phyloP scores from a whole-genome alignment of 2,329 filamentous ascomycete genomes.

The Alternaria solani region DNA sequence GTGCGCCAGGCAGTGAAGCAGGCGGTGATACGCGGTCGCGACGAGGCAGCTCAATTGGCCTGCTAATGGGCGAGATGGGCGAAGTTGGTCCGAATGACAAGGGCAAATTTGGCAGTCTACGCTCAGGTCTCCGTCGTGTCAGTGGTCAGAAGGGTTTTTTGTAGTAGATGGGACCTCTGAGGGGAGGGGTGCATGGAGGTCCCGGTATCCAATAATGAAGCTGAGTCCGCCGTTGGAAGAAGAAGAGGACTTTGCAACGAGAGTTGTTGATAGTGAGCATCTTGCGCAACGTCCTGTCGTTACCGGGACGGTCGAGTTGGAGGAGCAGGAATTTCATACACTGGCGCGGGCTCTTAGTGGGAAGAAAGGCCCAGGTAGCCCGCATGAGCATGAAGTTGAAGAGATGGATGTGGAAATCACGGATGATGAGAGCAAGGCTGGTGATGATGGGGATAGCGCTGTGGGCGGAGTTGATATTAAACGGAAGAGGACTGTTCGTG shows the following conservation, averaged over 20 bases:
- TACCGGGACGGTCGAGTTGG: constrained; percentile 15
- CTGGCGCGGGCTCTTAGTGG: constrained; percentile 10
- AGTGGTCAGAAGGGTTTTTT: constrained; percentile 61
- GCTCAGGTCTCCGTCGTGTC: constrained; percentile 51
- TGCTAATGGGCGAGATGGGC: constrained; percentile 49
- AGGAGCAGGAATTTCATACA: constrained; percentile 14
- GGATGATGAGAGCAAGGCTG: constrained; percentile 26
- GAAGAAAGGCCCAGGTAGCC: neutral
- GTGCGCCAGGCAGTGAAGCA: constrained; percentile 52
- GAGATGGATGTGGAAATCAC: constrained; percentile 33
- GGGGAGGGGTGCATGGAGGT: constrained; percentile 41
- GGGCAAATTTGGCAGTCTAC: constrained; percentile 44
- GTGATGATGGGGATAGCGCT: constrained; percentile 22
- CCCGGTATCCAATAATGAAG: constrained; percentile 35
- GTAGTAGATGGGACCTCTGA: constrained; percentile 50
- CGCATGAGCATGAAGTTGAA: constrained; percentile 14
- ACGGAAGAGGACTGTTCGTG: constrained; percentile 41
- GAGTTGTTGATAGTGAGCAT: constrained; percentile 17
- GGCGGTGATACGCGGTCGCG: constrained; percentile 53
- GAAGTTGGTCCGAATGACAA: constrained; percentile 42
- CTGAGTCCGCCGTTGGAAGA: constrained; percentile 42
- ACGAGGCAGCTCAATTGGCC: constrained; percentile 54
- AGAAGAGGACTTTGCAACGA: constrained; percentile 32
- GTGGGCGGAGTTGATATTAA: constrained; percentile 36
- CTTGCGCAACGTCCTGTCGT: constrained; percentile 12